These are phyloP conservation scores for Miscanthus lutarioriparius DNA, from an alignment of 176 grass and related monocot genomes.

Conservation along the genomic window DNA sequence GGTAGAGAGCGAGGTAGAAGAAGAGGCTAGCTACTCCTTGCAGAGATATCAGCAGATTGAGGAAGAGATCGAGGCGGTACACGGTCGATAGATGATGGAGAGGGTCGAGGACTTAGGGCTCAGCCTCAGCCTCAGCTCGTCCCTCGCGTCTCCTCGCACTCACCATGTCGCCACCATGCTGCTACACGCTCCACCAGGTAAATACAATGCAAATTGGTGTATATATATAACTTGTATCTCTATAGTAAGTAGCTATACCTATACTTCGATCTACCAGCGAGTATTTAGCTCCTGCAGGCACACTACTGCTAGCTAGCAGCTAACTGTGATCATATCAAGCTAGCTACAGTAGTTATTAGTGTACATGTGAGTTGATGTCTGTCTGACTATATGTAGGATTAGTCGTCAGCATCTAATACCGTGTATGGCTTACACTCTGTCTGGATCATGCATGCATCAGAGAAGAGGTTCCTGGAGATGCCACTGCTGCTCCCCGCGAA, in stretches of 20 bases:
- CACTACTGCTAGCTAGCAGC: not conserved
- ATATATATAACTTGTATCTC: not conserved
- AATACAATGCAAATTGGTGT: slow-evolving; percentile 7
- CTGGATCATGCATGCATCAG: not conserved
- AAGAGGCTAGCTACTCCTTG: not conserved
- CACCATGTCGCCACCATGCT: slow-evolving; percentile 52
- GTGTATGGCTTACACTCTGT: not conserved
- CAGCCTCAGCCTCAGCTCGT: slow-evolving; percentile 73
- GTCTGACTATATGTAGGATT: not conserved
- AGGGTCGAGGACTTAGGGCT: slow-evolving; percentile 68
- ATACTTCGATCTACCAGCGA: not conserved
- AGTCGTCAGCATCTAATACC: not conserved
- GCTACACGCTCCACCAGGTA: slow-evolving; percentile 55
- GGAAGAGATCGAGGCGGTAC: not conserved
- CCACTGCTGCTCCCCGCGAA: slow-evolving; percentile 53
- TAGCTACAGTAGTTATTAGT: not conserved
- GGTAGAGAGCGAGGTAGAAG: not conserved
- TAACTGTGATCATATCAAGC: not conserved
- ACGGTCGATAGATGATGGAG: slow-evolving; percentile 47
- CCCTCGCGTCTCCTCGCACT: slow-evolving; percentile 32
- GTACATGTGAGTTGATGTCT: not conserved
- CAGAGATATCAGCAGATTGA: not conserved
- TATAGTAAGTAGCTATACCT: not conserved
- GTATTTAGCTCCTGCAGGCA: not conserved
- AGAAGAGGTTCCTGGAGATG: slow-evolving; percentile 54